Evolutionary conservation across 176 grass and related monocot genomes (phyloP).

Genomic region (Zizania latifolia): DNA sequence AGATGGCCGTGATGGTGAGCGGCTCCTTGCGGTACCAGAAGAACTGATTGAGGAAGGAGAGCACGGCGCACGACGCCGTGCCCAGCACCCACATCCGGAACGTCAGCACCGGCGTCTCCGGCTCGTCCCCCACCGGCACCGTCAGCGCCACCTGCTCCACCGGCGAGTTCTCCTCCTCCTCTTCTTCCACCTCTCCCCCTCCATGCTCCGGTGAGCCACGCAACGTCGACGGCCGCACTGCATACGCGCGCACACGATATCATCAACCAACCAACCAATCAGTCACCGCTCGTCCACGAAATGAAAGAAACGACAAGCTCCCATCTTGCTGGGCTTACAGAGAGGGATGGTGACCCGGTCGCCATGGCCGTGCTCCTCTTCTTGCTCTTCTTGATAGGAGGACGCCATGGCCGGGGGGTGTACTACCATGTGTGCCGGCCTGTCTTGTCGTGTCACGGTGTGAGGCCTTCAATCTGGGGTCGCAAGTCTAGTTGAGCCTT

Average conservation of each 20-base stretch:
- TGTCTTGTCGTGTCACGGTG: no score
- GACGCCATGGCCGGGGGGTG: no score
- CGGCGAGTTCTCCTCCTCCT: not conserved
- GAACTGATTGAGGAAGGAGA: slow-evolving; percentile 61
- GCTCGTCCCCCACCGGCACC: slow-evolving; percentile 44
- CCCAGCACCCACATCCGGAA: slow-evolving; percentile 67
- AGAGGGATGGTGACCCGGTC: no score
- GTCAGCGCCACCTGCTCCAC: slow-evolving; percentile 39
- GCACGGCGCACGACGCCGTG: slow-evolving; percentile 39
- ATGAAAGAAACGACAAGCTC: no score
- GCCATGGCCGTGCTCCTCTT: no score
- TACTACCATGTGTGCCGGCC: no score
- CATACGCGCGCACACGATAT: not conserved
- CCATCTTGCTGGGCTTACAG: no score
- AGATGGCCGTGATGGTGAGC: slow-evolving; percentile 52
- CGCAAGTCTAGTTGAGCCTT: no score
- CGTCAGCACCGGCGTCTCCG: slow-evolving; percentile 41
- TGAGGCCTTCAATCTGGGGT: no score
- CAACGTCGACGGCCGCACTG: not conserved
- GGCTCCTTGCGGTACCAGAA: slow-evolving; percentile 68
- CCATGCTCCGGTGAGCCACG: not conserved
- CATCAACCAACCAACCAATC: not conserved
- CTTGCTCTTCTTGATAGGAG: no score
- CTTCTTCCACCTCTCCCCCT: no score
- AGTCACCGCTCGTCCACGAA: no score